Evolutionary conservation across 2,329 filamentous ascomycete species (phyloP).

Genomic region (Hysterium pulicare): DNA sequence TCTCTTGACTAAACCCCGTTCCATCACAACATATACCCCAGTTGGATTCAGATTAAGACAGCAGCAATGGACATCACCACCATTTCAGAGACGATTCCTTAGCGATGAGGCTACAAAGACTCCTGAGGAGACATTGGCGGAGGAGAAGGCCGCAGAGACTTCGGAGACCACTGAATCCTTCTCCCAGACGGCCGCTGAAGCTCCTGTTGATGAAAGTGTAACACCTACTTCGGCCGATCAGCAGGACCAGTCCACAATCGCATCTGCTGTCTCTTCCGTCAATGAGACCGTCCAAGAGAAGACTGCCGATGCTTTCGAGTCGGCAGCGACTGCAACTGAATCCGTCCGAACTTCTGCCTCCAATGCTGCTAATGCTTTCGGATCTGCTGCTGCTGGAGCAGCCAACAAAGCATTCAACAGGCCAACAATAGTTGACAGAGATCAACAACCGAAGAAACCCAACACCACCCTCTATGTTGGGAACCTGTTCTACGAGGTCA

Average conservation of each 20-base stretch:
- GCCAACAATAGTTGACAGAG: background rate
- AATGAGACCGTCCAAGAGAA: slow-evolving; percentile 16
- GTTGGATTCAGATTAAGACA: slow-evolving; percentile 29
- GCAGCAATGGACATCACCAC: slow-evolving; percentile 37
- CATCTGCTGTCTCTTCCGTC: slow-evolving; percentile 16
- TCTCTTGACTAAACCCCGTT: slow-evolving; percentile 40
- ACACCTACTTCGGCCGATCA: slow-evolving; percentile 15
- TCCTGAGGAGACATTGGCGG: slow-evolving; percentile 31
- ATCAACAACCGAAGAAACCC: slow-evolving; percentile 12
- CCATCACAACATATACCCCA: slow-evolving; percentile 32
- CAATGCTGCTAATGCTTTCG: slow-evolving; percentile 9
- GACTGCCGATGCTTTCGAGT: slow-evolving; percentile 22
- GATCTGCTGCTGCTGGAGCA: slow-evolving; percentile 6
- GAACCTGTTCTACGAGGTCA: slow-evolving; percentile 69
- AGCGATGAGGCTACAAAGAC: slow-evolving; percentile 45
- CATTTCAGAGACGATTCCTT: slow-evolving; percentile 48
- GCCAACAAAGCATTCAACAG: background rate
- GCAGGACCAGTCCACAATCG: slow-evolving; percentile 3
- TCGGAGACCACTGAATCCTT: slow-evolving; percentile 27
- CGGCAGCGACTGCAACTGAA: slow-evolving; percentile 24
- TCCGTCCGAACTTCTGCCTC: slow-evolving; percentile 6
- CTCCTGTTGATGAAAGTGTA: slow-evolving; percentile 32
- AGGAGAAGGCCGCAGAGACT: slow-evolving; percentile 26
- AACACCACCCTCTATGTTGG: slow-evolving; percentile 58
- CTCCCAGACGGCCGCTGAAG: slow-evolving; percentile 34